Evolutionary conservation across 257 asterid species (phyloP).

Genomic region (Fraxinus pennsylvanica): DNA sequence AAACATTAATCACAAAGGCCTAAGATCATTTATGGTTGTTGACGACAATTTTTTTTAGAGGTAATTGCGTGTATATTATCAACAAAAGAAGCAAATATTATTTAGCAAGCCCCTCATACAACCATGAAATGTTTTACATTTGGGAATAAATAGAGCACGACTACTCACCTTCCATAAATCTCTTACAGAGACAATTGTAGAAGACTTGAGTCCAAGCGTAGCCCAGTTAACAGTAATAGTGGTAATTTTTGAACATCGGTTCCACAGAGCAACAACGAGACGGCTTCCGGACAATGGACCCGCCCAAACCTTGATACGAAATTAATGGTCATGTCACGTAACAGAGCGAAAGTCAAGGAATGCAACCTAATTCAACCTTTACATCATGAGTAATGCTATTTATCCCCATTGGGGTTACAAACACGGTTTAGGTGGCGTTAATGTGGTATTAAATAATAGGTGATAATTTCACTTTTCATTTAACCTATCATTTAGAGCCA

Average conservation of each 20-base stretch:
- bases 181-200: constrained; percentile 62
- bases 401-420: no score
- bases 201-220: constrained; percentile 72
- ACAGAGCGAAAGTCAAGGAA: not conserved
- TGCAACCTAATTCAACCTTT: not conserved
- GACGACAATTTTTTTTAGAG: not conserved
- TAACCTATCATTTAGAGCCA: no score
- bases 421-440: no score
- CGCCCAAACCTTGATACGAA: constrained; percentile 76
- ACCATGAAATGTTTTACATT: constrained; percentile 11
- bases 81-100: not conserved
- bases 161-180: constrained; percentile 86
- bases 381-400: not conserved
- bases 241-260: constrained; percentile 60
- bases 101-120: not conserved
- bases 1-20: not conserved
- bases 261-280: constrained; percentile 78
- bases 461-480: no score
- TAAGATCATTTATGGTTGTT: not conserved
- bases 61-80: not conserved
- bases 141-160: not conserved
- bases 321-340: not conserved
- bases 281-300: constrained; percentile 88
- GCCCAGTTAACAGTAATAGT: constrained; percentile 69
- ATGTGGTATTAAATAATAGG: no score